Conservation (phyloP, 1,284 basidiomycete species). For the Moniliophthora roreri region DNA sequence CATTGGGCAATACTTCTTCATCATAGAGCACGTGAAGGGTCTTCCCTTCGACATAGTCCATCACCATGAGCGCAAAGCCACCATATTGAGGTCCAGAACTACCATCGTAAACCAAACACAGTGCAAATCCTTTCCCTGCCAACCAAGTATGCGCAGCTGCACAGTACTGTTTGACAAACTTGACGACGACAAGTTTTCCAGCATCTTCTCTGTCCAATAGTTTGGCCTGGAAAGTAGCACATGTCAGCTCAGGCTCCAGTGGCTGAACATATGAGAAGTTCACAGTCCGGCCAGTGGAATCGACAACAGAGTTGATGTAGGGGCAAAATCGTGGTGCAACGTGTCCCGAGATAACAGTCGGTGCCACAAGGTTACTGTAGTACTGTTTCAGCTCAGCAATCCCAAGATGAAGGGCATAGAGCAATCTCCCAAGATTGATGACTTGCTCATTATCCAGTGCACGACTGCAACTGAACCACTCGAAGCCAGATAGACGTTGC, state of each 20-base stretch:
- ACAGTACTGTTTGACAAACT: background rate
- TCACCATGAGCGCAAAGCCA: background rate
- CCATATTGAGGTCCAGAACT: background rate
- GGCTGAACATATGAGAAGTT: background rate
- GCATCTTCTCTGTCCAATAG: no score
- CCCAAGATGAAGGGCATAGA: no score
- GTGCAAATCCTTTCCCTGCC: background rate
- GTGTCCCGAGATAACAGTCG: no score
- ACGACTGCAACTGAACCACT: no score
- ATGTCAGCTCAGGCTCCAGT: background rate
- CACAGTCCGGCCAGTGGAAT: background rate
- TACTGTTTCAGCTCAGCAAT: no score
- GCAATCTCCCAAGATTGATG: no score
- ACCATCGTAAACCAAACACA: background rate
- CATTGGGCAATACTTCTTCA: background rate
- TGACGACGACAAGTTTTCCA: background rate
- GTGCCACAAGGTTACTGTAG: no score
- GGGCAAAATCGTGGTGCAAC: no score
- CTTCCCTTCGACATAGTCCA: constrained; percentile 2
- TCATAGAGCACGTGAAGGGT: background rate
- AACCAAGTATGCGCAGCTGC: background rate
- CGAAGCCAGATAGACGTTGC: no score
- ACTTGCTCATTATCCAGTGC: no score
- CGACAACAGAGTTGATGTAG: background rate
- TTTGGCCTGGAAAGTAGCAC: no score